phyloP scores from a whole-genome alignment of 148 eudicot genomes.

The Cornus kousa region DNA sequence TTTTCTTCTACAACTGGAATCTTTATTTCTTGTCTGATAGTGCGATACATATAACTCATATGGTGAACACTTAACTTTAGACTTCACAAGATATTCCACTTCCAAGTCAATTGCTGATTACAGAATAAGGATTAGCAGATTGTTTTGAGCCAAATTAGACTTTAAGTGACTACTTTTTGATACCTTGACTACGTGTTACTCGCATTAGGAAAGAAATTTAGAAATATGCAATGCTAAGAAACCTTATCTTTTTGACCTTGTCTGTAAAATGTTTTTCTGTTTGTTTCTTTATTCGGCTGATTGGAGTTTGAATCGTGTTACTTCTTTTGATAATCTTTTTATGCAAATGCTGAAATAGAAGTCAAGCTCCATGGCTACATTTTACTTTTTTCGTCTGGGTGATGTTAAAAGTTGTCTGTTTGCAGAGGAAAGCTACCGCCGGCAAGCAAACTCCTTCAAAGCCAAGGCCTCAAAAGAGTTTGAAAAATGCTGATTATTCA shows the following conservation, averaged over 20 bases:
- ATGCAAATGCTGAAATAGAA: not conserved
- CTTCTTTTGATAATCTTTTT: not conserved
- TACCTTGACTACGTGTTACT: not conserved
- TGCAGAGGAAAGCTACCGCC: slow-evolving; percentile 71
- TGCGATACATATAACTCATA: not conserved
- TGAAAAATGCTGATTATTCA: slow-evolving; percentile 30
- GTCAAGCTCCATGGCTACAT: not conserved
- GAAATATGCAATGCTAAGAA: not conserved
- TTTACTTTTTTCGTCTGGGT: not conserved
- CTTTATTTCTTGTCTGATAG: not conserved
- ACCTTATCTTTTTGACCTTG: not conserved
- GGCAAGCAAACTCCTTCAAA: slow-evolving; percentile 57
- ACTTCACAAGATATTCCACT: slow-evolving; percentile 1
- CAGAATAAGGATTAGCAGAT: not conserved
- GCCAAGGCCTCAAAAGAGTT: slow-evolving; percentile 40
- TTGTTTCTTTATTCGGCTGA: not conserved
- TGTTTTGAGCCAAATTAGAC: not conserved
- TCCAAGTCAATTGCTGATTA: not conserved
- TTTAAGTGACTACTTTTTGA: not conserved
- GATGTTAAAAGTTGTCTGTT: slow-evolving; percentile 6
- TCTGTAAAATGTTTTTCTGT: not conserved
- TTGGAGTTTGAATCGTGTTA: not conserved
- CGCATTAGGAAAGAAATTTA: not conserved
- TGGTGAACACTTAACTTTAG: not conserved
- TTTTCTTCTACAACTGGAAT: not conserved